Evolutionary conservation across 805 yeast genomes (phyloP).

Genomic region (Cyberlindnera veronae): DNA sequence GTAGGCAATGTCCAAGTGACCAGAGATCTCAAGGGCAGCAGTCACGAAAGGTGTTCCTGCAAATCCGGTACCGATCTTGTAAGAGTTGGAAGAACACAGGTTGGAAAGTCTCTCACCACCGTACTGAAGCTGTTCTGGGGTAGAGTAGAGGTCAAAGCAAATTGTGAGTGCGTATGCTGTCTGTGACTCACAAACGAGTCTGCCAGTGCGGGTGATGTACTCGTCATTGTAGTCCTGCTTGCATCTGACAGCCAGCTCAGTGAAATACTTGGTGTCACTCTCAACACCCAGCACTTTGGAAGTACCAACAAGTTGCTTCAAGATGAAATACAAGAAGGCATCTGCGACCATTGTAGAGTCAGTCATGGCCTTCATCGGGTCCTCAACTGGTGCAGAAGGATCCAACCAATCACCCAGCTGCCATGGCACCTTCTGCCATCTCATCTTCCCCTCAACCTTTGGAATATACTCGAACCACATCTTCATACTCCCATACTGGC

Average conservation of each 20-base stretch:
- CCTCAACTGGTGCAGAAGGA: conserved; percentile 20
- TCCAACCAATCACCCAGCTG: conserved; percentile 22
- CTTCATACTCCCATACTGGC: conserved; percentile 20
- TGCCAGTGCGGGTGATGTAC: conserved; percentile 13
- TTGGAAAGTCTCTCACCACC: conserved; percentile 15
- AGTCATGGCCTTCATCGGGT: conserved; percentile 16
- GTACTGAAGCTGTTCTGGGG: conserved; percentile 4
- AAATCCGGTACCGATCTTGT: conserved; percentile 20
- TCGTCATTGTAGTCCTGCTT: conserved; percentile 15
- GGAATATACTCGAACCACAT: conserved; percentile 20
- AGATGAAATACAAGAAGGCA: conserved; percentile 17
- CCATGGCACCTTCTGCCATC: conserved; percentile 15
- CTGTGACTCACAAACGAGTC: conserved; percentile 13
- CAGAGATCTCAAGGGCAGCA: conserved; percentile 13
- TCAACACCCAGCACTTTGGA: conserved; percentile 7
- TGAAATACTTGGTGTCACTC: conserved; percentile 9
- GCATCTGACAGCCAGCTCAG: conserved; percentile 1
- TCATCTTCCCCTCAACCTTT: conserved; percentile 13
- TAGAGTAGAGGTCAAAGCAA: conserved; percentile 11
- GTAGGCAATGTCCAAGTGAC: conserved; percentile 15
- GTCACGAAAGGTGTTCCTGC: conserved; percentile 22
- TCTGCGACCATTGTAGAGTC: conserved; percentile 20
- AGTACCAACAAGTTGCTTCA: conserved; percentile 12
- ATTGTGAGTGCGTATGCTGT: conserved; percentile 17
- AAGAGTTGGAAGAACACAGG: conserved; percentile 10